Percentiles rank a stretch among this genome's conserved stretches.
Evolutionary conservation across 192 early-diverging fungal genomes (phyloP).

Genomic region (Geranomyces michiganensis): DNA sequence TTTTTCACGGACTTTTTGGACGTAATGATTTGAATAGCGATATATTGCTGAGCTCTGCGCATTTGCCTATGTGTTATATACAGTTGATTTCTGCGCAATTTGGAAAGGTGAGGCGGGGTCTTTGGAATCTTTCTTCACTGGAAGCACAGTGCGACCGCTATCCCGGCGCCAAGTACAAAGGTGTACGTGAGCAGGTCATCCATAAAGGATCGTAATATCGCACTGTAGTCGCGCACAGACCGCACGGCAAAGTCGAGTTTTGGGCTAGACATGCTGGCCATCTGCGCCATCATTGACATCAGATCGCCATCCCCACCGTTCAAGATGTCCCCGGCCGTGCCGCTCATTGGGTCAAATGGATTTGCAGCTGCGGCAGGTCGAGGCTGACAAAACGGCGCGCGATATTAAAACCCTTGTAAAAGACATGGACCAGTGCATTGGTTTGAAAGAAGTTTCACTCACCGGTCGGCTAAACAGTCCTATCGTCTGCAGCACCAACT

Average conservation of each 20-base stretch:
- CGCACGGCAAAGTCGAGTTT: slow-evolving; percentile 8
- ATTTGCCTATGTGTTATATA: no score
- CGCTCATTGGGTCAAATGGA: background rate
- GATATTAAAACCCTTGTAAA: background rate
- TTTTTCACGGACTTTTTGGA: no score
- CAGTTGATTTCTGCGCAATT: no score
- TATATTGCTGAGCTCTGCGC: no score
- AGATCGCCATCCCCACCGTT: no score
- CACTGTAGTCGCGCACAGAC: slow-evolving; percentile 17
- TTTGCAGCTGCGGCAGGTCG: background rate
- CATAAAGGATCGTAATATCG: slow-evolving; percentile 11
- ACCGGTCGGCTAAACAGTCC: background rate
- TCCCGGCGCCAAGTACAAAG: background rate
- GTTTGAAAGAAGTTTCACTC: no score
- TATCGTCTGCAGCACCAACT: background rate
- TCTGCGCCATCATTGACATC: background rate
- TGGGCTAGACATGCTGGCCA: slow-evolving; percentile 16
- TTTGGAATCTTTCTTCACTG: no score
- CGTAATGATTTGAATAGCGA: no score
- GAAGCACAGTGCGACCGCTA: slow-evolving; percentile 18
- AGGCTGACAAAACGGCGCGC: background rate
- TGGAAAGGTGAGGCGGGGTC: no score
- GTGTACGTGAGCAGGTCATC: slow-evolving; percentile 13
- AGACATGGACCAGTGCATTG: no score
- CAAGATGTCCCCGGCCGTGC: background rate